Conservation (phyloP, 1,139 yeast genomes). For the Candida gigantensis region DNA sequence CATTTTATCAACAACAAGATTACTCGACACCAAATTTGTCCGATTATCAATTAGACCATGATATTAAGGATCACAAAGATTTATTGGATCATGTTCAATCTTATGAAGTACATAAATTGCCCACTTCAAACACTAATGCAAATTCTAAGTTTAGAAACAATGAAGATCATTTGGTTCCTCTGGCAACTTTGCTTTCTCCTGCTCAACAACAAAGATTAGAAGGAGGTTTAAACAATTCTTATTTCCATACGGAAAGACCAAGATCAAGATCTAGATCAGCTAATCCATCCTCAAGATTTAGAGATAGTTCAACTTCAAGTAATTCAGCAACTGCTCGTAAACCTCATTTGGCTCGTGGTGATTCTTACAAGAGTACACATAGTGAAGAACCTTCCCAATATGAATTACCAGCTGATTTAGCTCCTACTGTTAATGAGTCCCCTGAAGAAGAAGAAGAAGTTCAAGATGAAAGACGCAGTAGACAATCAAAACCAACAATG, state of each 20-base stretch:
- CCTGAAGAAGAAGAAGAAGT: slow-evolving; percentile 28
- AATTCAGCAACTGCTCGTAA: slow-evolving; percentile 23
- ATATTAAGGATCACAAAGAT: slow-evolving; percentile 39
- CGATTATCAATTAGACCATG: slow-evolving; percentile 46
- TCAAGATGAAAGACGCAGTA: slow-evolving; percentile 40
- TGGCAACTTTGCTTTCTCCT: slow-evolving; percentile 4
- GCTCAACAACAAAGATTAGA: slow-evolving; percentile 13
- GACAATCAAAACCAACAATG: slow-evolving; percentile 50
- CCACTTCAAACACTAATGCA: slow-evolving; percentile 15
- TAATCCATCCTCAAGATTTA: slow-evolving; percentile 24
- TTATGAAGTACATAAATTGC: slow-evolving; percentile 41
- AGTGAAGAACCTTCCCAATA: slow-evolving; percentile 42
- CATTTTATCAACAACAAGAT: slow-evolving; percentile 26
- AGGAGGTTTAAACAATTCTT: slow-evolving; percentile 45
- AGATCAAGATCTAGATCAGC: slow-evolving; percentile 33
- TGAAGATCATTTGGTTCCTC: slow-evolving; percentile 3
- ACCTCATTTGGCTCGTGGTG: slow-evolving; percentile 69
- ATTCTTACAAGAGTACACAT: slow-evolving; percentile 56
- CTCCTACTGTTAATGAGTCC: slow-evolving; percentile 15
- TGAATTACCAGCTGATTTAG: slow-evolving; percentile 46
- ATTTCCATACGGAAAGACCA: slow-evolving; percentile 41
- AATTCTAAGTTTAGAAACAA: slow-evolving; percentile 4
- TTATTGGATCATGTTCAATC: slow-evolving; percentile 38
- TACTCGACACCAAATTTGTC: slow-evolving; percentile 51
- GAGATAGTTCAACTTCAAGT: slow-evolving; percentile 29